A percentile compares a stretch with the other conserved stretches of the same genome.
Evolutionary conservation across 2,329 filamentous ascomycete species (phyloP).

Genomic region (Graphilbum fragrans): DNA sequence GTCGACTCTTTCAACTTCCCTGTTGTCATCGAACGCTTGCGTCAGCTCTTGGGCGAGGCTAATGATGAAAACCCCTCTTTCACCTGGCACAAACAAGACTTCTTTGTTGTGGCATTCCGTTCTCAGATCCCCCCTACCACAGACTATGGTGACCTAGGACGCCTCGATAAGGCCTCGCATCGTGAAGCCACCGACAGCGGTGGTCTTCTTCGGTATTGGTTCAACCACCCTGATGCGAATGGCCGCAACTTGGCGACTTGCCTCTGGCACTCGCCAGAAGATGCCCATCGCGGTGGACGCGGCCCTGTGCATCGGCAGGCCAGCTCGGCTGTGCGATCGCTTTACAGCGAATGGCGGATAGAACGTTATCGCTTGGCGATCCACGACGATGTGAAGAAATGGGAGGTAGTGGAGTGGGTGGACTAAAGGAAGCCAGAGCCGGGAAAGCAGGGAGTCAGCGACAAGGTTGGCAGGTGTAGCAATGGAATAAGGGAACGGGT

Average conservation of each 20-base stretch:
- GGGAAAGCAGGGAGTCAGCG: too few relatives aligned
- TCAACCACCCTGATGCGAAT: constrained; percentile 58
- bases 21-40: constrained; percentile 47
- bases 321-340: constrained; percentile 50
- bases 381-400: constrained; percentile 49
- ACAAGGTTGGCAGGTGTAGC: too few relatives aligned
- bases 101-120: constrained; percentile 79
- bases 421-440: constrained; percentile 5
- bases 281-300: constrained; percentile 46
- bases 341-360: constrained; percentile 56
- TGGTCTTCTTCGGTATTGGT: constrained; percentile 86
- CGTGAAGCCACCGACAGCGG: constrained; percentile 68
- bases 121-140: constrained; percentile 57
- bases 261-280: constrained; percentile 48
- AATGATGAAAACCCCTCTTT: neutral
- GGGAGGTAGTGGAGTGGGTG: constrained; percentile 51
- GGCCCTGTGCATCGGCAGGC: constrained; percentile 52
- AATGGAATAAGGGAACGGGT: too few relatives aligned
- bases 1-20: constrained; percentile 66
- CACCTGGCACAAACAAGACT: constrained; percentile 49
- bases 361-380: constrained; percentile 60
- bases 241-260: constrained; percentile 74
- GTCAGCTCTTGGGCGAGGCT: constrained; percentile 27
- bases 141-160: constrained; percentile 54
- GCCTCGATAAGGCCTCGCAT: constrained; percentile 68